These are phyloP conservation scores for Amphibolis antarctica DNA, from an alignment of 106 monocot species.

Conservation along the genomic window DNA sequence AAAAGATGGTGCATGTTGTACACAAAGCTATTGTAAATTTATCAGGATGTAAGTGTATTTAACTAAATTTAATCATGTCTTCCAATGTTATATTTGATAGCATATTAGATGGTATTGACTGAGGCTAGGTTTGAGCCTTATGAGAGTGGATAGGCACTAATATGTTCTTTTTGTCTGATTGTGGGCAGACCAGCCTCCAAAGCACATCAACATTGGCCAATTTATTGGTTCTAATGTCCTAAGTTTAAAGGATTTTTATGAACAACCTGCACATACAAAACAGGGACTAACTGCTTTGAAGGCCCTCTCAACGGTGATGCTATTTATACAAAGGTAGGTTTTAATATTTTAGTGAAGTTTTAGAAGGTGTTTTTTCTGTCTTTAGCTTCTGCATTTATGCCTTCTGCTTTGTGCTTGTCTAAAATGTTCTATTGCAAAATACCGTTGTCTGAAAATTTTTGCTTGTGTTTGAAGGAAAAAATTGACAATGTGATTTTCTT, in stretches of 20 bases:
- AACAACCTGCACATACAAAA: conserved; percentile 34
- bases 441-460: no score
- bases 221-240: conserved; percentile 75
- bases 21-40: conserved; percentile 61
- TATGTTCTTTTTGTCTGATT: conserved; percentile 1
- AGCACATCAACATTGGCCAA: conserved; percentile 70
- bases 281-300: conserved; percentile 45
- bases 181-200: conserved; percentile 50
- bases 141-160: background rate
- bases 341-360: background rate
- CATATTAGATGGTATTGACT: no score
- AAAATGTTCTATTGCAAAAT: conserved; percentile 22
- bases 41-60: conserved; percentile 67
- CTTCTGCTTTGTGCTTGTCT: background rate
- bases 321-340: conserved; percentile 60
- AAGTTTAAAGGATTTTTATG: conserved; percentile 64
- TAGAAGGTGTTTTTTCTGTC: background rate
- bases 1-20: conserved; percentile 69
- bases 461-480: no score
- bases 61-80: background rate
- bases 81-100: no score
- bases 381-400: background rate
- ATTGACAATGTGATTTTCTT: no score
- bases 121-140: background rate
- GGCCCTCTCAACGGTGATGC: conserved; percentile 67